Evolutionary conservation across 208 protist species (phyloP).

Genomic region (Strigomonas galati): DNA sequence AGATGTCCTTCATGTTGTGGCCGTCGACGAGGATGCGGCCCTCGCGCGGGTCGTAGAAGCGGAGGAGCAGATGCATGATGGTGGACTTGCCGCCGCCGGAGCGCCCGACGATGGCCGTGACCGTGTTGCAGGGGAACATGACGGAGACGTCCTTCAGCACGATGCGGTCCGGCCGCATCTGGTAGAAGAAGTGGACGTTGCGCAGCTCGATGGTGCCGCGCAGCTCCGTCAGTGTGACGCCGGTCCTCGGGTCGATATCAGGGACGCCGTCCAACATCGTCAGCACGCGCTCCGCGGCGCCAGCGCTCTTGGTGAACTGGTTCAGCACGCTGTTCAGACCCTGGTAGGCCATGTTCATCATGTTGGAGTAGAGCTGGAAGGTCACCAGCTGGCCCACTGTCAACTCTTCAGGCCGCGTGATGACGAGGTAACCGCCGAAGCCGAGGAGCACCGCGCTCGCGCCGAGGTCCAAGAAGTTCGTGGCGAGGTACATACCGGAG

Average conservation of each 20-base stretch:
- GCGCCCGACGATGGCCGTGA: conserved; percentile 41
- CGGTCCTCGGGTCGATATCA: conserved; percentile 25
- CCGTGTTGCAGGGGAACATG: conserved; percentile 23
- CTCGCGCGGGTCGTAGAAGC: conserved; percentile 68
- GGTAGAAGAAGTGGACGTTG: conserved; percentile 27
- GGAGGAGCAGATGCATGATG: conserved; percentile 36
- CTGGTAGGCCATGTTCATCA: conserved; percentile 46
- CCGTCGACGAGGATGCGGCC: conserved; percentile 33
- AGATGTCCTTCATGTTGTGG: conserved; percentile 30
- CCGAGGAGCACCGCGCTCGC: conserved; percentile 33
- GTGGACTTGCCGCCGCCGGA: conserved; percentile 57
- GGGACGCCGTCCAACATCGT: conserved; percentile 37
- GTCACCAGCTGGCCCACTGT: conserved; percentile 51
- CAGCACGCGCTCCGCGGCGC: conserved; percentile 49
- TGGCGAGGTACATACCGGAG: conserved; percentile 28
- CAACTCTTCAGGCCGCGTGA: conserved; percentile 33
- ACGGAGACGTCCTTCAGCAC: conserved; percentile 24
- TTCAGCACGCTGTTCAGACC: conserved; percentile 36
- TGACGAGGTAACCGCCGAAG: conserved; percentile 52
- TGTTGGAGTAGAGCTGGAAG: conserved; percentile 49
- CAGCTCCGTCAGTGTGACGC: conserved; percentile 18
- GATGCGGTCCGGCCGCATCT: conserved; percentile 23
- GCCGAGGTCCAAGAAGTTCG: conserved; percentile 39
- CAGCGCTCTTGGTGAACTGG: conserved; percentile 41
- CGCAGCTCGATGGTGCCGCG: conserved; percentile 16